These are phyloP conservation scores for Apocynum venetum DNA, from an alignment of 257 asterid genomes.

Conservation along the genomic window DNA sequence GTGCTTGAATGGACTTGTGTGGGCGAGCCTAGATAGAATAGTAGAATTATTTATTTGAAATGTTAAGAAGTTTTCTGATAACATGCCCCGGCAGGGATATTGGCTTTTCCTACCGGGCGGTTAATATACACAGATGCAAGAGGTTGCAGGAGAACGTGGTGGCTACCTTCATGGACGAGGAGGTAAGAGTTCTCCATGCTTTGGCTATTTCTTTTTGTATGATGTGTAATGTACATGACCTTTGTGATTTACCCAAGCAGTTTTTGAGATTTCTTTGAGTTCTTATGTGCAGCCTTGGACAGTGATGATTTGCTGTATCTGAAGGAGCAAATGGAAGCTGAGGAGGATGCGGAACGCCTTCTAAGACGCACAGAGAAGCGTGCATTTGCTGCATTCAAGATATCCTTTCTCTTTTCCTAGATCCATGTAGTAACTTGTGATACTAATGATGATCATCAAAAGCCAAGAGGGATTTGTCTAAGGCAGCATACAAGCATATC, in stretches of 20 bases:
- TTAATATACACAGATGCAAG: conserved; percentile 88
- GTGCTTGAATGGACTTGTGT: conserved; percentile 3
- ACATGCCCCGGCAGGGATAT: conserved; percentile 99
- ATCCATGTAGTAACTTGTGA: not conserved
- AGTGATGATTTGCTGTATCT: conserved; percentile 97
- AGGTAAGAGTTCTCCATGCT: conserved; percentile 45
- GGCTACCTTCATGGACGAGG: conserved; percentile 99
- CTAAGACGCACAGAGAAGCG: conserved; percentile 95
- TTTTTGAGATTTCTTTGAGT: conserved; percentile 34
- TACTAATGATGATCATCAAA: not conserved
- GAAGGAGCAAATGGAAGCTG: conserved; percentile 99
- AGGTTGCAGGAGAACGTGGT: conserved; percentile 98
- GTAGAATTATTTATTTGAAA: conserved; percentile 12
- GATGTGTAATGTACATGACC: not conserved
- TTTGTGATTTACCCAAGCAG: not conserved
- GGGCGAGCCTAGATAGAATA: not conserved
- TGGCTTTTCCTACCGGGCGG: conserved; percentile 65
- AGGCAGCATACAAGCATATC: too few species aligned
- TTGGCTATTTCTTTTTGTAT: not conserved
- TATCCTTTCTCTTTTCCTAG: conserved; percentile 55
- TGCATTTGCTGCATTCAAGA: conserved; percentile 92
- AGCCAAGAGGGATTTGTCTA: not conserved
- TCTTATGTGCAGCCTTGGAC: conserved; percentile 83
- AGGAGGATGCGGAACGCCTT: conserved; percentile 97
- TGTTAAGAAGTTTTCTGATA: conserved; percentile 54